Base-by-base conservation (phyloP, 371 early-diverging fungal genomes). In the Syncephalastrum monosporum region DNA sequence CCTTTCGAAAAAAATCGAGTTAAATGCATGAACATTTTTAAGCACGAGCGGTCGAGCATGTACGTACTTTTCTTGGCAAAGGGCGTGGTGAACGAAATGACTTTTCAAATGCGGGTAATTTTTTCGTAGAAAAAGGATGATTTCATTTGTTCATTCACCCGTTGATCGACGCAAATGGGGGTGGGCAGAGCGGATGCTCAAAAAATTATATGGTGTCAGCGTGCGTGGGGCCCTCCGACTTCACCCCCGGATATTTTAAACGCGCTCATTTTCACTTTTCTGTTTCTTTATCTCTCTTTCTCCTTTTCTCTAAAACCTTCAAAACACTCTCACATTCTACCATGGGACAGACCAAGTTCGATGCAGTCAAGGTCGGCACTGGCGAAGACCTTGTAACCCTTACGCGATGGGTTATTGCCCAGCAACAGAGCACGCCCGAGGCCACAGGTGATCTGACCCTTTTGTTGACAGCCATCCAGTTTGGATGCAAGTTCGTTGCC, bases 401-500 rank as follows among this genome's bases (percentile, higher is more conserved):
- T 65, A 93, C 95, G 42, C 87, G 91, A 64, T 92, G 94, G 81
- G 94, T 98, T 64, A 84, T 98, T 55, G 82, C 86, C 64, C 87
- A 90, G 72, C 96, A 97, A 84, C 91, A 82, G 81, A 61, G 77
- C 55, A 81, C 81, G 64, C 84, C 85, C 64, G 92, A 93, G 53
- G 96, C 97, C 38, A 91, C 91, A 12, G 98, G 98, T 66, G 97
- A 98, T 78, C 86, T 98, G 60, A 92, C 94, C 24, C 73, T 97
- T 19, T 85, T 97, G 16, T 83, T 98, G 61, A 82, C 86, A 54
- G 83, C 96, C 23, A 91, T 98, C 72, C 93, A 94, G 69, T 84
- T 94, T 56, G 95, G 96, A 42, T 97, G 97, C 85, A 98, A 97
- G 76, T 97, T 95, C 79, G 95, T 98, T 52, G 92, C 94, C 59